These are phyloP conservation scores for Fusarium tupiense DNA, from an alignment of 2,329 filamentous ascomycete genomes.

Conservation along the genomic window DNA sequence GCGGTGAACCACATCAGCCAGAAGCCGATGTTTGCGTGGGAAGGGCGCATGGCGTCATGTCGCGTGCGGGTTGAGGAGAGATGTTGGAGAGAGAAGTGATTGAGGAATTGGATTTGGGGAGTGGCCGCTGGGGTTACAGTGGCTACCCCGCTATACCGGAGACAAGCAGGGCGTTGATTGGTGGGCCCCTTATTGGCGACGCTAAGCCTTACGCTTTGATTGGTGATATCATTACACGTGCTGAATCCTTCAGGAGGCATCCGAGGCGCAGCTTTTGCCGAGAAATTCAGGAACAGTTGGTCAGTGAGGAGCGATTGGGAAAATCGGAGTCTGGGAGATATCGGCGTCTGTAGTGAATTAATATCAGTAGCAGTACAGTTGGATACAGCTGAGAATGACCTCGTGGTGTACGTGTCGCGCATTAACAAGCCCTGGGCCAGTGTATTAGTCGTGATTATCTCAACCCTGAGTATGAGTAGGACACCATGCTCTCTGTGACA, in stretches of 20 bases:
- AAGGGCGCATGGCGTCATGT: constrained; percentile 41
- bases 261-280: background rate
- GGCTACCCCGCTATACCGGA: background rate
- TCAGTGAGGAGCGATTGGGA: rapidly evolving
- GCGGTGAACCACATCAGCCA: constrained; percentile 45
- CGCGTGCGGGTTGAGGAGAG: background rate
- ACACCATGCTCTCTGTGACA: background rate
- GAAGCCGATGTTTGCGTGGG: constrained; percentile 46
- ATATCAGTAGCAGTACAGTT: background rate
- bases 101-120: background rate
- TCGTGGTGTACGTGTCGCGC: rapidly evolving
- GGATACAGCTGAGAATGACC: background rate
- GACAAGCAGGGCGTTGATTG: background rate
- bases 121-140: background rate
- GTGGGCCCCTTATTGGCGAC: background rate
- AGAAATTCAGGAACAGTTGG: background rate
- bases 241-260: background rate
- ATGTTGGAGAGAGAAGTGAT: background rate
- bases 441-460: rapidly evolving
- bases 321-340: rapidly evolving
- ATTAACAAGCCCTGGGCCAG: background rate
- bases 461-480: rapidly evolving
- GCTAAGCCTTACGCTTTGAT: constrained; percentile 5
- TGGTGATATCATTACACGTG: background rate
- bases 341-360: too few relatives aligned